Percentiles rank a stretch among this genome's conserved stretches.
Conservation (phyloP, 805 yeast genomes). For the Kuraishia hungarica region DNA sequence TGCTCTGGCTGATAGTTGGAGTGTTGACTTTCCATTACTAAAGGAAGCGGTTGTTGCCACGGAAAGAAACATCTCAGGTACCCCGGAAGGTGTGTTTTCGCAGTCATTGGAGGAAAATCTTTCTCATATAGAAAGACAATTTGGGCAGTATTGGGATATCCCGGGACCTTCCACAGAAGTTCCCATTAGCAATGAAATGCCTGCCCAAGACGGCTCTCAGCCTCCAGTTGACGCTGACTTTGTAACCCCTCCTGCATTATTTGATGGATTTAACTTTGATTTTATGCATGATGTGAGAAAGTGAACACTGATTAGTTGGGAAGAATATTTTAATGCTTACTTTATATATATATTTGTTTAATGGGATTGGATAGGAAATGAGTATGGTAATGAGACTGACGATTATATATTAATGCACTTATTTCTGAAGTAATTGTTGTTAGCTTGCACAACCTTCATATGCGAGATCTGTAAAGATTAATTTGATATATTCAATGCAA, state of each 20-base stretch:
- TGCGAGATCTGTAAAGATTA: no score
- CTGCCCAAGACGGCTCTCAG: not conserved
- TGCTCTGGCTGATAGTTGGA: slow-evolving; percentile 20
- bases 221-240: not conserved
- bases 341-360: not conserved
- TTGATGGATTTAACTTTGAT: not conserved
- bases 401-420: no score
- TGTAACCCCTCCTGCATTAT: not conserved
- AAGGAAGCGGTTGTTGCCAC: not conserved
- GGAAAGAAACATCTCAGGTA: not conserved
- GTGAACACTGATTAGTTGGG: no score
- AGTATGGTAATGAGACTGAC: no score
- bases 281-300: not conserved
- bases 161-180: not conserved
- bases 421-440: no score
- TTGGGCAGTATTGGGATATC: not conserved
- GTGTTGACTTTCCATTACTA: slow-evolving; percentile 4
- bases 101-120: not conserved
- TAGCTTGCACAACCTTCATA: no score
- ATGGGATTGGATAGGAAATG: not conserved
- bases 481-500: no score
- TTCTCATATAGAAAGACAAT: not conserved
- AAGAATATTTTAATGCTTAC: not conserved
- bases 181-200: not conserved
- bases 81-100: not conserved